phyloP scores from a whole-genome alignment of 106 monocot genomes.

The Dendrobium huoshanense region DNA sequence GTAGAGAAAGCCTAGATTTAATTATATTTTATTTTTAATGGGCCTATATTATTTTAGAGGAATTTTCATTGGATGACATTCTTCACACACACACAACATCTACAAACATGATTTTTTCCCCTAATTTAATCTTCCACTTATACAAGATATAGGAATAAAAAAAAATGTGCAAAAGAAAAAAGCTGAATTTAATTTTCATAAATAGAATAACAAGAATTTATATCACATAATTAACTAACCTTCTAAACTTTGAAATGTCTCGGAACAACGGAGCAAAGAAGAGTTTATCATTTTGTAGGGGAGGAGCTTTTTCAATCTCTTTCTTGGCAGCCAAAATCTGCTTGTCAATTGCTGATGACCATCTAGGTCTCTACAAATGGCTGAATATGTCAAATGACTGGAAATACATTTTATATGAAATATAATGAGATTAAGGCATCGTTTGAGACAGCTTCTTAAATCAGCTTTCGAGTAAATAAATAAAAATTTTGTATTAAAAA shows the following conservation, averaged over 20 bases:
- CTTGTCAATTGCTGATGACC: constrained; percentile 36
- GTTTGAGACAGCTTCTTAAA: too few relatives aligned
- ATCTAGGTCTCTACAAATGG: constrained; percentile 42
- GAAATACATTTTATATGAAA: not conserved
- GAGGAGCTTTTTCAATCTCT: constrained; percentile 39
- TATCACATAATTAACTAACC: constrained; percentile 10
- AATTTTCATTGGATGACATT: not conserved
- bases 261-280: constrained; percentile 41
- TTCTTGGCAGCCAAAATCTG: constrained; percentile 34
- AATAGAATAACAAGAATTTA: not conserved
- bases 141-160: not conserved
- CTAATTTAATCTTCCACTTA: not conserved
- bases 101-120: not conserved
- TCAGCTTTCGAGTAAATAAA: too few relatives aligned
- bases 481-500: too few relatives aligned
- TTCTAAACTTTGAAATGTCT: constrained; percentile 50
- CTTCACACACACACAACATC: not conserved
- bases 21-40: not conserved
- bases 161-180: not conserved
- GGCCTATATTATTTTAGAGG: not conserved
- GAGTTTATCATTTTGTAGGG: constrained; percentile 17
- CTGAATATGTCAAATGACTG: not conserved
- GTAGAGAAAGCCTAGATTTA: not conserved
- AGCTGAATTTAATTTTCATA: not conserved
- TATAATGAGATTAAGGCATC: not conserved